Conservation (phyloP, 2,329 filamentous ascomycete genomes). For the Monilinia vaccinii-corymbosi region DNA sequence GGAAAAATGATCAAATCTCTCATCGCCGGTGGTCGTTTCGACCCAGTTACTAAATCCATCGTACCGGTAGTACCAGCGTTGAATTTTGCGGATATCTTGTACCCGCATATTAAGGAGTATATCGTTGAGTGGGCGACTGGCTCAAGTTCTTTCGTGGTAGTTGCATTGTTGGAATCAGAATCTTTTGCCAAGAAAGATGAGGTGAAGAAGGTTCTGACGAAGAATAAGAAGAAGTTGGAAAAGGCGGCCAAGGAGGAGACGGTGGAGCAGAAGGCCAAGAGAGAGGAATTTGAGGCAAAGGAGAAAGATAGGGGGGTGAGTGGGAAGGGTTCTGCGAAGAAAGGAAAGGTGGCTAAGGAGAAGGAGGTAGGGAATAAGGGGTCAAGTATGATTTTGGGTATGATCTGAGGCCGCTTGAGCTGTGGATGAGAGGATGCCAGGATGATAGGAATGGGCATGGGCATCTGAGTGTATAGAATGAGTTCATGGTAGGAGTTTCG, state of each 20-base stretch:
- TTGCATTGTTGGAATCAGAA: constrained; percentile 68
- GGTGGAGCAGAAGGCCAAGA: constrained; percentile 42
- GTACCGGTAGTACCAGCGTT: constrained; percentile 66
- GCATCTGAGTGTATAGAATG: neutral
- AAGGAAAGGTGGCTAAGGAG: constrained; percentile 33
- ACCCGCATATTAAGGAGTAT: constrained; percentile 66
- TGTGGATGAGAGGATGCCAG: neutral
- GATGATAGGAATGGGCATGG: neutral
- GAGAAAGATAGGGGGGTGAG: constrained; percentile 31
- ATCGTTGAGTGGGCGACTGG: constrained; percentile 79
- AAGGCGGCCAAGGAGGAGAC: constrained; percentile 55
- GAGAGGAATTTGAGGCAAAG: constrained; percentile 34
- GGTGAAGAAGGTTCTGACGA: constrained; percentile 60
- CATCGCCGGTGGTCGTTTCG: constrained; percentile 81
- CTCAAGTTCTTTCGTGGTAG: constrained; percentile 75
- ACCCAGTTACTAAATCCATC: constrained; percentile 61
- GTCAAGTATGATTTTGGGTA: constrained; percentile 50
- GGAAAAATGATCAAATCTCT: constrained; percentile 86
- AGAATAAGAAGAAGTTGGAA: constrained; percentile 62
- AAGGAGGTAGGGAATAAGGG: constrained; percentile 51
- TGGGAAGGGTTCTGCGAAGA: constrained; percentile 34
- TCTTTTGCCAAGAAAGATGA: constrained; percentile 60
- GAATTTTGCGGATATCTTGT: constrained; percentile 74
- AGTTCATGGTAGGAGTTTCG: constrained; percentile 4
- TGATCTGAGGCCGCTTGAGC: constrained; percentile 31